Evolutionary conservation across 257 asterid species (phyloP).

Genomic region (Solanum lignicaule): DNA sequence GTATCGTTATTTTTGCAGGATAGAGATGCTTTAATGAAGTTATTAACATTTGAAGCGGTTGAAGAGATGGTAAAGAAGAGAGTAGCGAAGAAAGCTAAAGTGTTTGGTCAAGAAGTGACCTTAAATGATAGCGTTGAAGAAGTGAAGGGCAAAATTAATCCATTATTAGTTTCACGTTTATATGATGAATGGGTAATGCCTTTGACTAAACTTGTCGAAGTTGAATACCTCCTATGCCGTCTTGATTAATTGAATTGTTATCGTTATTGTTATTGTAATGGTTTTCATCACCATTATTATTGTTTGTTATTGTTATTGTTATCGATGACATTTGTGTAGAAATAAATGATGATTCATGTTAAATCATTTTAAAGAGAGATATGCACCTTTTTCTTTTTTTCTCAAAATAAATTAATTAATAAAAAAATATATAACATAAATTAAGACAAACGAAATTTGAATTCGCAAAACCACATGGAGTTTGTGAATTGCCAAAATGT

Average conservation of each 20-base stretch:
- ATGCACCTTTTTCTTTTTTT: background rate
- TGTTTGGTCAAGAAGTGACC: constrained; percentile 64
- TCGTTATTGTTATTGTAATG: background rate
- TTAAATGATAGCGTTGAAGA: constrained; percentile 13
- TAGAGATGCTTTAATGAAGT: constrained; percentile 53
- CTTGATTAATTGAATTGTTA: constrained; percentile 15
- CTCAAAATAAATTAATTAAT: background rate
- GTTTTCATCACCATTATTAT: background rate
- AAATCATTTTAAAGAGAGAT: background rate
- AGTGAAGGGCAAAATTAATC: constrained; percentile 52
- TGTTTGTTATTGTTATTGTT: background rate
- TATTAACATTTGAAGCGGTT: constrained; percentile 60
- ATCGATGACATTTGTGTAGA: no score
- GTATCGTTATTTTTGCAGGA: constrained; percentile 33
- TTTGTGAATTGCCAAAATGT: background rate
- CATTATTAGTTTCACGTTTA: constrained; percentile 35
- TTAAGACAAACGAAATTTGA: no score
- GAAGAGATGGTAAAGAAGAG: constrained; percentile 67
- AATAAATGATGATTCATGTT: background rate
- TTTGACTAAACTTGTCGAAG: constrained; percentile 67
- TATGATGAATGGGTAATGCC: constrained; percentile 84
- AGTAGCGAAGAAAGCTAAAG: constrained; percentile 67
- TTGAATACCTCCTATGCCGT: constrained; percentile 74
- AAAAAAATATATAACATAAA: background rate
- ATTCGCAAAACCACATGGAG: no score